Evolutionary conservation across 257 asterid species (phyloP), one percentile per base, ranked within the genome.

Genomic region (Galeopsis tetrahit): DNA sequence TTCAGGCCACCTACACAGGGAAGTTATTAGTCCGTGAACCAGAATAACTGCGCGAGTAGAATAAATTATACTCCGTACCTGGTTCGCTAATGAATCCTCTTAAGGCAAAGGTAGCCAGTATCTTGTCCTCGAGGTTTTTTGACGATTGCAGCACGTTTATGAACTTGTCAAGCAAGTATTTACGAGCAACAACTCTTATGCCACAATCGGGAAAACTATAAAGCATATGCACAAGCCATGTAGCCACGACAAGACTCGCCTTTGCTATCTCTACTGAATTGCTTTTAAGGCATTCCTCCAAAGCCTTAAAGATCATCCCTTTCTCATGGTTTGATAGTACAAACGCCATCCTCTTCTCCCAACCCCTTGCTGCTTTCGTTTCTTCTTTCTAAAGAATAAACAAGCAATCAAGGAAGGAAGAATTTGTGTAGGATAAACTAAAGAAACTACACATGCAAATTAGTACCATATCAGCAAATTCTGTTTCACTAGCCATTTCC

Each of bases 181-280:
- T 82, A 4, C 95, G 85, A 55, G 97, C 96, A 32, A 85, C 75
- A 1, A 83, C 86, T 75, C 97, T 82, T 57, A 72, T 61, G 4
- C 96, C 92, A 15, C 89, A 89, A 74, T 91, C 95, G 0, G 96
- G 92, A 65, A 87, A 83, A 31, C 68, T 81, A 68, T 83, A 87
- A 61, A 91, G 89, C 91, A 84, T 88, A 74, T 91, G 82, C 49
- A 89, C 83, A 32, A 91, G 90, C 97, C 97, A 91, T 56, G 96
- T 84, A 48, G 91, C 79, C 57, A 83, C 81, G 52, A 87, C 82
- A 56, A 89, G 89, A 56, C 95, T 81, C 71, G 87, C 79, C 69
- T 83, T 91, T 17, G 92, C 89, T 28, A 91, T 84, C 76, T 89
- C 96, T 79, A 91, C 49, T 35, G 96, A 87, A 51, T 83, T 83